Evolutionary conservation across 1,284 basidiomycete species (phyloP), one percentile per base, ranked within the genome.

Genomic region (Pseudozyma sp.): DNA sequence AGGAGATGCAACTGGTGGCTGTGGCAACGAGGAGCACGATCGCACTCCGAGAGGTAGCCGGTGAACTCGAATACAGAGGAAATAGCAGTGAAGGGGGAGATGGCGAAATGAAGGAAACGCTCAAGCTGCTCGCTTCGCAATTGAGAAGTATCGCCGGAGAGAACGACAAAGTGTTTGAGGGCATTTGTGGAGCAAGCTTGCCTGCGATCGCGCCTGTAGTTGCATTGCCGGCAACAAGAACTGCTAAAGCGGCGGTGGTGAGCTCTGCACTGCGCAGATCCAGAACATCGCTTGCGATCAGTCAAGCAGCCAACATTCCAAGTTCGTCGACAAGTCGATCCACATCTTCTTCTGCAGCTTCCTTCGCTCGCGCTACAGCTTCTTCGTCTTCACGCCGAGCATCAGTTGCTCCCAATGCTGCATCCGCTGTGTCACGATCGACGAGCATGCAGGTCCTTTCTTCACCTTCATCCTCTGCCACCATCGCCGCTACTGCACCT

Each of bases 1-100:
- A 90, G 16, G 86, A 93, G 61, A 90, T 94, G 18, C 88, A 87
- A 65, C 87, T 94, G 13, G 86, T 93, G 25, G 91, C 92, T 8
- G 90, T 93, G 85, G 88, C 94, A n/a, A 92, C 92, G 21, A 87
- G 93, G 60, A 92, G 91, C 79, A 93, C 91, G 1, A 89, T 91
- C 42, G 89, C 91, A 83, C 86, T 94, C 48, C 89, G 88, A 21
- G 91, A 92, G 60, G 90, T 91, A 12, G 89, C 90, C 13, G 87
- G 86, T 44, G 83, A 86, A 43, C 87, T 94, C 53, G 87, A 87
- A 48, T 86, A 86, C 3, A 85, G 88, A 6, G 82, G 86, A 9
- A 88, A 88, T 10, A 21, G 60, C 6, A 83, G 83, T 7, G 87
- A 71, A 87, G 39, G 85, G 86, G 31, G 83, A 78, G 86, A 85